Evolutionary conservation across 2,329 filamentous ascomycete genomes (phyloP).

Genomic region (Claviceps pazoutovae): DNA sequence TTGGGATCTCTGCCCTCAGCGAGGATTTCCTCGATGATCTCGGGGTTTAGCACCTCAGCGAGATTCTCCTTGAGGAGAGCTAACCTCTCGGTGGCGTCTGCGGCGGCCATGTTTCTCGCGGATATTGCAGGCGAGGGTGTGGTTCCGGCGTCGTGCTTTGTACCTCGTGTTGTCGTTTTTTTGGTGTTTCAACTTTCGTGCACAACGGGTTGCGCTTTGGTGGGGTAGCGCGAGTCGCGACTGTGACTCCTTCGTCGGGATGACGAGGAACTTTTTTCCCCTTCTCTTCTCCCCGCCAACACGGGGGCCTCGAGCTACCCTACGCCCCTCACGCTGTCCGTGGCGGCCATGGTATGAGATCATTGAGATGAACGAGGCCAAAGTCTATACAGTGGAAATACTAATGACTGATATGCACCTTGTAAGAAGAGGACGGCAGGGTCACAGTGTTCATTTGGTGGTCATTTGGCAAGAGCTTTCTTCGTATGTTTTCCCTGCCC

Average conservation of each 20-base stretch:
- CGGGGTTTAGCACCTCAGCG: constrained; percentile 68
- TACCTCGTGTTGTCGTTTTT: too few species aligned
- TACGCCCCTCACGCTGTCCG: neutral
- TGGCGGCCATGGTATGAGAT: too few species aligned
- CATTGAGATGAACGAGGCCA: too few species aligned
- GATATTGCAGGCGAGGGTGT: neutral
- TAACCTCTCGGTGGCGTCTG: constrained; percentile 45
- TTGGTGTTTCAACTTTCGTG: too few species aligned
- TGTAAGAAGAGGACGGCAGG: neutral
- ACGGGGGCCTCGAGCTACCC: neutral
- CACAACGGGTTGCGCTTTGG: neutral
- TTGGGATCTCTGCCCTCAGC: constrained; percentile 57
- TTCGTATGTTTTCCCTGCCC: too few species aligned
- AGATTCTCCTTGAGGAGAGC: constrained; percentile 68
- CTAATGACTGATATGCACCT: too few species aligned
- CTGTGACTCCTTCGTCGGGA: neutral
- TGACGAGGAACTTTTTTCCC: neutral
- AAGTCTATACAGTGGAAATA: too few species aligned
- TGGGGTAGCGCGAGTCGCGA: neutral
- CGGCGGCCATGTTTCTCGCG: constrained; percentile 9
- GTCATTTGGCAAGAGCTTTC: too few species aligned
- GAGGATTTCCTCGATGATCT: constrained; percentile 64
- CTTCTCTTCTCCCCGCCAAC: neutral
- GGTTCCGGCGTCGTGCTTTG: neutral
- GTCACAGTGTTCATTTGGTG: too few species aligned